Conservation (phyloP, 2,329 filamentous ascomycete species). For the Elsinoe arachidis region DNA sequence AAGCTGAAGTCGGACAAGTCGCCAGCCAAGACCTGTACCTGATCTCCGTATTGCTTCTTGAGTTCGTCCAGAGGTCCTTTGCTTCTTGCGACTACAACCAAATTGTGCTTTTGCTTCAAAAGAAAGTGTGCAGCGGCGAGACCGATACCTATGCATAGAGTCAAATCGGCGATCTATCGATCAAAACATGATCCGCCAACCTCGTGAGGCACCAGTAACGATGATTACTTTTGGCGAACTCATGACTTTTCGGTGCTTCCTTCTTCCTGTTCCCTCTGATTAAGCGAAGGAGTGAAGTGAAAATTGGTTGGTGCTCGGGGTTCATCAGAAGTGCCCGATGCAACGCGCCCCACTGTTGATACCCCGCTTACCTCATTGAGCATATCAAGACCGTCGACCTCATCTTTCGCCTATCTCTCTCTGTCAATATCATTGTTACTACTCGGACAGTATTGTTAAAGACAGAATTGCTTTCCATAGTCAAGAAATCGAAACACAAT, state of each 20-base stretch:
- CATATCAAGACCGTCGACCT: not conserved
- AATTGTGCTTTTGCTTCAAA: conserved; percentile 45
- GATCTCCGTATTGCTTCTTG: conserved; percentile 43
- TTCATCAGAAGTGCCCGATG: not conserved
- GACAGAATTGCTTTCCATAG: too few species aligned
- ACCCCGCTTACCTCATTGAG: conserved; percentile 7
- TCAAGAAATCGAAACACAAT: too few species aligned
- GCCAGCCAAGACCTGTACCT: conserved; percentile 49
- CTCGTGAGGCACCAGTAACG: conserved; percentile 55
- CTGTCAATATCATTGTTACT: too few species aligned
- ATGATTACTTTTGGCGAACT: conserved; percentile 38
- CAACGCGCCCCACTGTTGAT: conserved; percentile 3
- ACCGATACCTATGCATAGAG: conserved; percentile 45
- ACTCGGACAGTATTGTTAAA: too few species aligned
- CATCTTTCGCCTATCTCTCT: not conserved
- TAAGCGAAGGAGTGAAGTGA: not conserved
- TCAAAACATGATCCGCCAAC: conserved; percentile 28
- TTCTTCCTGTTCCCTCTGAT: conserved; percentile 12
- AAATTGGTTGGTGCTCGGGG: conserved; percentile 4
- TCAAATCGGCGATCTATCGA: not conserved
- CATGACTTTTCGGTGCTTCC: not conserved
- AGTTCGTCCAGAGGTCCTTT: conserved; percentile 46
- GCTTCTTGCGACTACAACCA: conserved; percentile 50
- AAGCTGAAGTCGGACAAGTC: conserved; percentile 48
- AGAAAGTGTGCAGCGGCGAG: conserved; percentile 52